These are phyloP conservation scores for Colletotrichum lini DNA, from an alignment of 2,329 filamentous ascomycete species.

Conservation along the genomic window DNA sequence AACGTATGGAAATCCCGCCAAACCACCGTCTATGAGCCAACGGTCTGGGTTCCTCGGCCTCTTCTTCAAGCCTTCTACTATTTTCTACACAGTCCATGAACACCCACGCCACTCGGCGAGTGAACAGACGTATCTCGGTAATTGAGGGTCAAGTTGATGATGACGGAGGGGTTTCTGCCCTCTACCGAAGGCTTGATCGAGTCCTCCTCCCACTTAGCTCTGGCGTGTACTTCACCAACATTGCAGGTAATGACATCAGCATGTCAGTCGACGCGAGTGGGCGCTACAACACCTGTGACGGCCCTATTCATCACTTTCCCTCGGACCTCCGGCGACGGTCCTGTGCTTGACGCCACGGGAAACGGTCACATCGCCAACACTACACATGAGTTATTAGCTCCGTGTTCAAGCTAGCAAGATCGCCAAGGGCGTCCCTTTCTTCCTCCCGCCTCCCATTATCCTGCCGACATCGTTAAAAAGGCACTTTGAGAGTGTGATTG, in stretches of 20 bases:
- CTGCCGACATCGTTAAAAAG: neutral
- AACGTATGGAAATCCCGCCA: slow-evolving; percentile 43
- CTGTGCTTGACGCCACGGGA: slow-evolving; percentile 13
- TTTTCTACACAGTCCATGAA: slow-evolving; percentile 48
- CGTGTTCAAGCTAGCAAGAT: slow-evolving; percentile 8
- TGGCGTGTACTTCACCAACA: slow-evolving; percentile 53
- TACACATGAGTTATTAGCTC: neutral
- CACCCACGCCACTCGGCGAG: slow-evolving; percentile 48
- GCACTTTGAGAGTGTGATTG: neutral
- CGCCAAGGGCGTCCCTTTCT: too few species aligned
- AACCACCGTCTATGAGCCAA: slow-evolving; percentile 53
- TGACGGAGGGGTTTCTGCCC: slow-evolving; percentile 17
- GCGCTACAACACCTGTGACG: slow-evolving; percentile 1
- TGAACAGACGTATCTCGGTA: slow-evolving; percentile 46
- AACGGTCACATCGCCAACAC: slow-evolving; percentile 24
- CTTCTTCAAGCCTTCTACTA: slow-evolving; percentile 46
- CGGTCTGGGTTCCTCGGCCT: slow-evolving; percentile 49
- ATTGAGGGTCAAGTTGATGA: slow-evolving; percentile 32
- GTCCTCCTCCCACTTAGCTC: neutral
- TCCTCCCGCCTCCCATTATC: too few species aligned
- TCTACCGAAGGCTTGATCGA: slow-evolving; percentile 47
- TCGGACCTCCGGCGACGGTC: slow-evolving; percentile 16
- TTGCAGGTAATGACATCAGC: slow-evolving; percentile 54
- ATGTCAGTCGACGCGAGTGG: slow-evolving; percentile 44
- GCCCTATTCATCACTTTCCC: slow-evolving; percentile 8